Evolutionary conservation across 768 basidiomycete genomes (phyloP), one percentile per base, ranked within the genome.

Genomic region (Candolleomyces efflorescens): DNA sequence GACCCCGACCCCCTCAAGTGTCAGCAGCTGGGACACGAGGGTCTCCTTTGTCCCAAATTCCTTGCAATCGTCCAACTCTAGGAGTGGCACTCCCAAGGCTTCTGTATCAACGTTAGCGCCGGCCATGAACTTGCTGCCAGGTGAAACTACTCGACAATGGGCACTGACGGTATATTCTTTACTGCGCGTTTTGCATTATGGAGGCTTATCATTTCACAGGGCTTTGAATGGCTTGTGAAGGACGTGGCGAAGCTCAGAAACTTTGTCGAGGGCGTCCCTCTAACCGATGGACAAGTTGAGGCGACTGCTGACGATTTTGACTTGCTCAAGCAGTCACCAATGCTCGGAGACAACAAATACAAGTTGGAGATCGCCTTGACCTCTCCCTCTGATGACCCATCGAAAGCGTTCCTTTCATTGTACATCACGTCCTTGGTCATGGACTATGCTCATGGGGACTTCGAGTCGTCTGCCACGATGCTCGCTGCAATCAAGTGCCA

Each of bases 401-500:
- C 39, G 5, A 58, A 41, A 38, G 5, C 56, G 6, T 51, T 52
- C 24, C 74, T 90, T 13, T 84, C 82, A 2, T 75, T 90, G 5
- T 90, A 81, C 59, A 80, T 90, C 46, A 88, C 86, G 0, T 83
- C 85, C 15, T 71, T 88, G 27, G 76, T 84, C 67, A 65, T 87
- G 51, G 86, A 89, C 60, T 83, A 80, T 57, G 72, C 82, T 11
- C 80, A 85, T 54, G 72, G 77, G 3, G 81, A 85, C 52, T 84
- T 82, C 65, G 82, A 86, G 64, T 77, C 81, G 54, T 74, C 76
- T 11, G 80, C 85, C 5, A 82, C 86, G 12, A 87, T 90, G 76
- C 84, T 90, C 75, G 80, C 83, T 13, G 88, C 85, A 12, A 85
- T 91, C 59, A 88, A 85, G 64, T 84, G 81, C 47, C 80, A 83